A percentile compares a stretch with the other conserved stretches of the same genome.
phyloP scores from a whole-genome alignment of 345 rosid species.

The Streptanthus diversifolius region DNA sequence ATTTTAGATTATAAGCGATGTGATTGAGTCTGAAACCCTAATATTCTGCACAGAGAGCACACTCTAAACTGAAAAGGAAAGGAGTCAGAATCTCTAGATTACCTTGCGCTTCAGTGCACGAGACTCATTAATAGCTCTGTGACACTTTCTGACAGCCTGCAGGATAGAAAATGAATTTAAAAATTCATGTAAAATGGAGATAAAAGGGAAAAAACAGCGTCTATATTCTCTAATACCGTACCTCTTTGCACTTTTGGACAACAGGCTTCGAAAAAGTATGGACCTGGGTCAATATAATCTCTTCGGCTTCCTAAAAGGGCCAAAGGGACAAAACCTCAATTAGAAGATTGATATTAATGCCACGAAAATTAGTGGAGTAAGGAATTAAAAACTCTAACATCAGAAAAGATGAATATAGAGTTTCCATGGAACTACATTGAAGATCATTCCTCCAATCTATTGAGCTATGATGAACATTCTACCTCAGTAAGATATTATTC shows the following conservation, averaged over 20 bases:
- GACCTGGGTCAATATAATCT: constrained; percentile 61
- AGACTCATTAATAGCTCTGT: constrained; percentile 93
- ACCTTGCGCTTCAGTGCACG: constrained; percentile 98
- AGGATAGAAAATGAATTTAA: constrained; percentile 7
- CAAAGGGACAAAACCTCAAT: constrained; percentile 27
- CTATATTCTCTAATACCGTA: constrained; percentile 28
- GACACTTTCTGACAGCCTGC: constrained; percentile 82
- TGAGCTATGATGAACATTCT: constrained; percentile 8
- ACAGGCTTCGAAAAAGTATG: constrained; percentile 56
- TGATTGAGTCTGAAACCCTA: constrained; percentile 12
- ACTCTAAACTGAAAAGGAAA: constrained; percentile 5
- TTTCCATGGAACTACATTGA: not conserved
- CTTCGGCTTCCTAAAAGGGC: constrained; percentile 70
- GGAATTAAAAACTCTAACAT: constrained; percentile 5
- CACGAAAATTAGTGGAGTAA: not conserved
- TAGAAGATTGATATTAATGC: constrained; percentile 6
- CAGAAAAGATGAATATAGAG: not conserved
- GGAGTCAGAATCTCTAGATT: constrained; percentile 23
- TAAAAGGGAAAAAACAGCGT: not conserved
- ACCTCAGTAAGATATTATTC: not conserved
- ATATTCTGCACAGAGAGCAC: constrained; percentile 8
- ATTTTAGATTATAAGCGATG: not conserved
- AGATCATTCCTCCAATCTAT: constrained; percentile 13
- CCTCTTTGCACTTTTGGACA: constrained; percentile 89
- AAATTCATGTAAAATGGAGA: not conserved